phyloP scores from a whole-genome alignment of 2,329 filamentous ascomycete genomes.

The Leptographium radiaticola region DNA sequence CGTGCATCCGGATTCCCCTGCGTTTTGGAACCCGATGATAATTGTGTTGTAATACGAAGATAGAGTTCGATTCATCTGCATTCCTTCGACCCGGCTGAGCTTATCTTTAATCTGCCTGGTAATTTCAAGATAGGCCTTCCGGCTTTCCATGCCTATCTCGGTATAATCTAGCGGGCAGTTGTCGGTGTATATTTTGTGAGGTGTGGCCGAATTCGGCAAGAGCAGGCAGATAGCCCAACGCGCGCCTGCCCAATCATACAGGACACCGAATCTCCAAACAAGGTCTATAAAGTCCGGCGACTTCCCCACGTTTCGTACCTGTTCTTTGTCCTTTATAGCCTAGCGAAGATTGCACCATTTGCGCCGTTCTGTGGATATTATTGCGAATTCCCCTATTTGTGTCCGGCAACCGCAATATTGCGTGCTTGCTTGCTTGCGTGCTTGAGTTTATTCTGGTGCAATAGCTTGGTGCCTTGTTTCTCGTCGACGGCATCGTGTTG shows the following conservation, averaged over 20 bases:
- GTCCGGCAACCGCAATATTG: background rate
- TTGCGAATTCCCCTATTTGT: background rate
- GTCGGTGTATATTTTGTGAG: background rate
- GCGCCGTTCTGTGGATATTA: background rate
- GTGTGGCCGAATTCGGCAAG: background rate
- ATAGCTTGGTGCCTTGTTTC: background rate
- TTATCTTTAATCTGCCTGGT: background rate
- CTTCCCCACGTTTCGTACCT: background rate
- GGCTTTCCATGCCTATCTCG: background rate
- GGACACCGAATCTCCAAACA: background rate
- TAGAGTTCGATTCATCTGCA: background rate
- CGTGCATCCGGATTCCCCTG: background rate
- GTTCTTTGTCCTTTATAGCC: background rate
- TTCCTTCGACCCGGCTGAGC: background rate
- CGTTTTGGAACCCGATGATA: background rate
- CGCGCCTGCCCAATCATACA: background rate
- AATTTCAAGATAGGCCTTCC: background rate
- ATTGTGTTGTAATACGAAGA: background rate
- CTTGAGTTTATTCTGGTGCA: conserved; percentile 6
- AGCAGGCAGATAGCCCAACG: background rate
- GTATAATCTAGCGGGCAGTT: background rate
- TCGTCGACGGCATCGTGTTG: too few species aligned
- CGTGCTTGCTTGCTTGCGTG: conserved; percentile 7
- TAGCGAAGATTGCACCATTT: conserved; percentile 5
- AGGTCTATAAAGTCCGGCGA: background rate